These are phyloP conservation scores for Hygrophila difformis DNA, from an alignment of 257 asterid species.

Conservation along the genomic window DNA sequence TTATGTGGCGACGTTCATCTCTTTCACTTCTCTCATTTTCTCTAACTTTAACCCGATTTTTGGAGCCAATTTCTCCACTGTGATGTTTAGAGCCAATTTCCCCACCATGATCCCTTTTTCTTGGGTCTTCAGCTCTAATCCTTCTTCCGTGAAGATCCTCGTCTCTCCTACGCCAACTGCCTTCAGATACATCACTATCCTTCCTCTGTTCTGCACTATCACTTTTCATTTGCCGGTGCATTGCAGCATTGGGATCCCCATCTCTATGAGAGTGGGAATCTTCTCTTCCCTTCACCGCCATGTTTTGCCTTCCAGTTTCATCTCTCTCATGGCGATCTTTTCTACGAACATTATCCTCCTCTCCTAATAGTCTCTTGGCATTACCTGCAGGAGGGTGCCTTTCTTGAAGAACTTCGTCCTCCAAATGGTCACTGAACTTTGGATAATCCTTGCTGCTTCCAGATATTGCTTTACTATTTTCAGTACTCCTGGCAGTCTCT, in stretches of 20 bases:
- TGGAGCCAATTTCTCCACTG: conserved; percentile 48
- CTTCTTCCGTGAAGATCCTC: conserved; percentile 54
- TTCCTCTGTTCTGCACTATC: conserved; percentile 55
- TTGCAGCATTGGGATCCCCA: conserved; percentile 40
- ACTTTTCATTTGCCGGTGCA: conserved; percentile 35
- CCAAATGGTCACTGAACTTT: conserved; percentile 40
- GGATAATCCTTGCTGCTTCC: conserved; percentile 59
- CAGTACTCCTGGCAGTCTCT: conserved; percentile 63
- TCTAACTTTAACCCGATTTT: conserved; percentile 42
- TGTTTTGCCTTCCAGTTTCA: conserved; percentile 42
- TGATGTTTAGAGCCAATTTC: conserved; percentile 52
- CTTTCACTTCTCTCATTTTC: conserved; percentile 59
- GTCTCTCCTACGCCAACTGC: conserved; percentile 56
- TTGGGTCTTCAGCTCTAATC: conserved; percentile 46
- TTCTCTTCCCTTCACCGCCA: conserved; percentile 49
- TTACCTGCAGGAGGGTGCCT: conserved; percentile 31
- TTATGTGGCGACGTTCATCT: conserved; percentile 49
- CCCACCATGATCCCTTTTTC: conserved; percentile 54
- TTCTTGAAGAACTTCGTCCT: conserved; percentile 65
- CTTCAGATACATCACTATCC: conserved; percentile 58
- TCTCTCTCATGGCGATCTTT: conserved; percentile 53
- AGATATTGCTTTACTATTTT: conserved; percentile 66
- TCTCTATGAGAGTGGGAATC: conserved; percentile 43
- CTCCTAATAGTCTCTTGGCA: conserved; percentile 36
- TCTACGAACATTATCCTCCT: conserved; percentile 36